A percentile compares a stretch with the other conserved stretches of the same genome.
Evolutionary conservation across 768 basidiomycete genomes (phyloP).

Genomic region (Hygrophoropsis aurantiaca): DNA sequence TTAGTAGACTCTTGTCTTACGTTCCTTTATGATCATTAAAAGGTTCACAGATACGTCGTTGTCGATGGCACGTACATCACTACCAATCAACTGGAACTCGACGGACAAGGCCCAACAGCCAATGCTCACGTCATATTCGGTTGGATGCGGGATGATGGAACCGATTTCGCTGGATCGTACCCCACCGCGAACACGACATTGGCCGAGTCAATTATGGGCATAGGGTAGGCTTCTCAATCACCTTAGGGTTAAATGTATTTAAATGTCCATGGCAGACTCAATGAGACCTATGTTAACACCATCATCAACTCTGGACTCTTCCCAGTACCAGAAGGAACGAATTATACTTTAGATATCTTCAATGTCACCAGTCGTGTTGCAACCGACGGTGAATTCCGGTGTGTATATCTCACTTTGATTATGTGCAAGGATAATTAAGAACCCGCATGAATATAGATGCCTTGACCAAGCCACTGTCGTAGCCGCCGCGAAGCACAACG

Average conservation of each 20-base stretch:
- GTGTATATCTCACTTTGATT: constrained; percentile 11
- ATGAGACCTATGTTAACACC: constrained; percentile 16
- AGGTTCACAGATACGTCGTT: constrained; percentile 34
- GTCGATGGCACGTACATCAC: constrained; percentile 49
- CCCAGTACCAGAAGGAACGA: constrained; percentile 35
- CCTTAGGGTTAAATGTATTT: neutral
- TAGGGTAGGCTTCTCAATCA: constrained; percentile 8
- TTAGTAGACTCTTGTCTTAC: constrained; percentile 13
- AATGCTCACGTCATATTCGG: constrained; percentile 49
- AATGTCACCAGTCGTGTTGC: constrained; percentile 46
- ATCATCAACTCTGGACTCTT: constrained; percentile 37
- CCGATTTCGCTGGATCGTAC: constrained; percentile 40
- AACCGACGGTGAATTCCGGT: constrained; percentile 47
- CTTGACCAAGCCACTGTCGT: constrained; percentile 50
- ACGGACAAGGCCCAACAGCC: constrained; percentile 38
- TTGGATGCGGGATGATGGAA: constrained; percentile 51
- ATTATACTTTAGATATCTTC: constrained; percentile 41
- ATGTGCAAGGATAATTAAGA: neutral
- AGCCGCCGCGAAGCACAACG: constrained; percentile 39
- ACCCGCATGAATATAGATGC: constrained; percentile 4
- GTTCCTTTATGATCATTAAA: neutral
- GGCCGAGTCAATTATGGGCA: constrained; percentile 13
- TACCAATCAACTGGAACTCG: constrained; percentile 36
- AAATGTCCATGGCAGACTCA: constrained; percentile 10
- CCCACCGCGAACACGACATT: constrained; percentile 23